Base-by-base conservation (phyloP, 2,329 filamentous ascomycete genomes). In the Immersiporthe knoxdaviesiana region DNA sequence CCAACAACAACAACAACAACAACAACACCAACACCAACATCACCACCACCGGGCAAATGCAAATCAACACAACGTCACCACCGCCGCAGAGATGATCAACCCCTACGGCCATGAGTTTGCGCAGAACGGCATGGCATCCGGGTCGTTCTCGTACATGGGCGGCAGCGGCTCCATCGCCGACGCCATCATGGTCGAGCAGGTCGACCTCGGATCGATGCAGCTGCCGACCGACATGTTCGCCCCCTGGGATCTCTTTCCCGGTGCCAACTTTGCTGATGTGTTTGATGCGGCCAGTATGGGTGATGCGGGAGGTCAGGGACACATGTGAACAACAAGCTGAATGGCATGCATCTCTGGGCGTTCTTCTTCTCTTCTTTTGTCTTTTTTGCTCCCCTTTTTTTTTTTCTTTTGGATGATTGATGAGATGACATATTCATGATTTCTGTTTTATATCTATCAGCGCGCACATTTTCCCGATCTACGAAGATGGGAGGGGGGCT, bases 171-270 rank as follows among this genome's bases (percentile, higher is more conserved):
- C 73, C 0, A 72, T 77, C 66, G 79, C 82, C 71, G 81, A 85
- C 61, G 80, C 81, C 72, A 90, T 94, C 79, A 89, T 91, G 71
- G 92, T 94, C 72, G 89, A 93, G 76, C 91, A 94, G 72, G 88
- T 95, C 44, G 91, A 94, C 72, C 91, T 94, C 83, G 88, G 86
- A 32, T 81, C 87, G 5, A 79, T 94, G 24, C 89, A 88, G 0
- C 71, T 84, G 52, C 80, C 82, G 1, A 86, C 88, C 21, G 90
- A 92, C 58, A 87, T 92, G 79, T 88, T 91, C 83, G 88, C 90
- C 0, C 79, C 80, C 3, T 94, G 91, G 90, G 91, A 93, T 74
- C 92, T 92, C 70, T 80, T 93, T 8, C 90, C 91, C 0, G 85
- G 85, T 32, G 90, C 56, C 16, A 66, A 92, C 74, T 84, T 92